Percentiles rank a stretch among this genome's conserved stretches.
phyloP scores from a whole-genome alignment of 2,329 filamentous ascomycete species.

The Fusarium siculi region DNA sequence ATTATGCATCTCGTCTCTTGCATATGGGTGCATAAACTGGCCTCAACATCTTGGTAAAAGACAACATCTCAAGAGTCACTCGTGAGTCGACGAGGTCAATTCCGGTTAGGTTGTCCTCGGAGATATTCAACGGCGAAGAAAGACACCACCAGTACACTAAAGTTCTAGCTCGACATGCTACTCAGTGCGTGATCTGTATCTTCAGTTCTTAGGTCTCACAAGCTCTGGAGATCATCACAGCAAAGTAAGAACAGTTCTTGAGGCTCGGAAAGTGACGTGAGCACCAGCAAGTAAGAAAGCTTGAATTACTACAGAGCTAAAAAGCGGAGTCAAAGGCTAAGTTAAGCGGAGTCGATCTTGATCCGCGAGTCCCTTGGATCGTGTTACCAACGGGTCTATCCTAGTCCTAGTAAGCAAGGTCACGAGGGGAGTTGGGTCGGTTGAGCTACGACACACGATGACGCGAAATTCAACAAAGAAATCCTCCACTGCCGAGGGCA shows the following conservation, averaged over 20 bases:
- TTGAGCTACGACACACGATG: slow-evolving; percentile 32
- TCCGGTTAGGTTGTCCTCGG: neutral
- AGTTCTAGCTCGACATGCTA: neutral
- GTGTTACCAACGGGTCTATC: slow-evolving; percentile 9
- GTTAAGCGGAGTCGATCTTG: slow-evolving; percentile 27
- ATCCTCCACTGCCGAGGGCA: slow-evolving; percentile 1
- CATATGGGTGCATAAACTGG: neutral
- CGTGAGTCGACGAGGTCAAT: neutral
- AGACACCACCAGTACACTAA: neutral
- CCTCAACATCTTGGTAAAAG: neutral
- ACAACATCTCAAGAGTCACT: neutral
- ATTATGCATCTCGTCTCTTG: neutral
- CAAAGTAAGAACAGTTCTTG: neutral
- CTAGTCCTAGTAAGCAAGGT: slow-evolving; percentile 16
- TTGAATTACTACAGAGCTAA: slow-evolving; percentile 23
- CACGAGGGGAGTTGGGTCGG: slow-evolving; percentile 26
- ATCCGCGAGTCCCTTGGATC: slow-evolving; percentile 32
- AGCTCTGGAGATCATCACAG: neutral
- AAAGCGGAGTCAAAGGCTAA: slow-evolving; percentile 10
- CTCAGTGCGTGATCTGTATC: neutral
- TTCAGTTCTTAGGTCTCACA: neutral
- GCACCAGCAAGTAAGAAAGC: slow-evolving; percentile 11
- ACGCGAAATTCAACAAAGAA: slow-evolving; percentile 20
- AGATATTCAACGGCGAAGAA: neutral
- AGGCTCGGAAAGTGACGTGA: slow-evolving; percentile 29